These are phyloP conservation scores for Botrytis elliptica DNA, from an alignment of 2,329 filamentous ascomycete species.

Conservation along the genomic window DNA sequence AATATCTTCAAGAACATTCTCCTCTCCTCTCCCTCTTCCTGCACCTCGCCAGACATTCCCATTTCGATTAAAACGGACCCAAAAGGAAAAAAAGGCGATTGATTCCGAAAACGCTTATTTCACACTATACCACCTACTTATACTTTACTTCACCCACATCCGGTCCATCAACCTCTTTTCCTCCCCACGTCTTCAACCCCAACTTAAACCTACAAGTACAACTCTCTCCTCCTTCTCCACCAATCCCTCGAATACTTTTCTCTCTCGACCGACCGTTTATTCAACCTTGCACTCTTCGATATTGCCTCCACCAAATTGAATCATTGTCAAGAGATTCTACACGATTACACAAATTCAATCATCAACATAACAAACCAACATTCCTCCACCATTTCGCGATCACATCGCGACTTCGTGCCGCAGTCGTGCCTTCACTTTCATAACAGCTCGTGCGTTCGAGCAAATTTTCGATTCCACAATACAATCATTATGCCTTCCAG, in stretches of 20 bases:
- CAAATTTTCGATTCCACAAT: conserved; percentile 22
- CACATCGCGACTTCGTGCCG: conserved; percentile 34
- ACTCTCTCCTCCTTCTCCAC: not conserved
- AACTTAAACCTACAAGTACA: not conserved
- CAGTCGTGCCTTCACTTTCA: conserved; percentile 34
- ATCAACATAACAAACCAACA: conserved; percentile 2
- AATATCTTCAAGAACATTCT: not conserved
- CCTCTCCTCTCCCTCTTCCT: not conserved
- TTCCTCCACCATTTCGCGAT: conserved; percentile 29
- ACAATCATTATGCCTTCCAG: conserved; percentile 70
- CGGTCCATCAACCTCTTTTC: not conserved
- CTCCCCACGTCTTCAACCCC: not conserved
- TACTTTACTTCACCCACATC: conserved; percentile 13
- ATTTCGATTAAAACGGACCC: conserved; percentile 15
- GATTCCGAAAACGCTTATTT: conserved; percentile 13
- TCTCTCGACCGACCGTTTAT: not conserved
- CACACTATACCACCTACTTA: not conserved
- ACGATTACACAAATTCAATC: not conserved
- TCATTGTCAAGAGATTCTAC: not conserved
- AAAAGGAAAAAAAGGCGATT: conserved; percentile 4
- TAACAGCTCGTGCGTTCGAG: conserved; percentile 38
- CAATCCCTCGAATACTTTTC: not conserved
- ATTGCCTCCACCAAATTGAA: not conserved
- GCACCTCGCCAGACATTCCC: conserved; percentile 6
- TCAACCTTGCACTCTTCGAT: not conserved